phyloP scores from a whole-genome alignment of 192 early-diverging fungal genomes.

The Dissophora ornata region DNA sequence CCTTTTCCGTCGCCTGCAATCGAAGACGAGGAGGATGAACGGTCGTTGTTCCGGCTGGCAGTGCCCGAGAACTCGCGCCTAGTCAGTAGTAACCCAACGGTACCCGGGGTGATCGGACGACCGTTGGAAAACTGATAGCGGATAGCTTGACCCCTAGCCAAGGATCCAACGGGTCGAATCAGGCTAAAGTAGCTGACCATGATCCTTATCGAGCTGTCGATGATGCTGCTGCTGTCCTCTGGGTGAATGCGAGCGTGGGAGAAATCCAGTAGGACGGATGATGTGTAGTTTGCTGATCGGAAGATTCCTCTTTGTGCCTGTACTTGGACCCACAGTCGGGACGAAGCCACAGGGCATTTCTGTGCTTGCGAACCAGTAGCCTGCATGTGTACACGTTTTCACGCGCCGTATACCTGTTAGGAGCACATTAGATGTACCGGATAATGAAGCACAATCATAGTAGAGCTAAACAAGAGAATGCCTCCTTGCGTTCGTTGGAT shows the following conservation, averaged over 20 bases:
- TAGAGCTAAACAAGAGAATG: too few species aligned
- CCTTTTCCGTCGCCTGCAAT: not conserved
- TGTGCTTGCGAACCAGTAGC: too few species aligned
- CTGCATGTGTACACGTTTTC: too few species aligned
- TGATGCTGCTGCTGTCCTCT: not conserved
- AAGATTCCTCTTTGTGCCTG: too few species aligned
- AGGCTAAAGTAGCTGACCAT: slow-evolving; percentile 25
- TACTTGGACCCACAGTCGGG: too few species aligned
- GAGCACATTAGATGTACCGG: too few species aligned
- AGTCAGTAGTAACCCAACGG: not conserved
- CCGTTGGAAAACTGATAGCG: slow-evolving; percentile 4
- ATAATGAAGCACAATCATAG: too few species aligned
- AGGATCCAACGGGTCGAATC: slow-evolving; percentile 24
- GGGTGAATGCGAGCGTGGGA: not conserved
- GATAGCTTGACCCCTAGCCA: not conserved
- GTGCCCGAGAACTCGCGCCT: slow-evolving; percentile 22
- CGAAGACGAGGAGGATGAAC: not conserved
- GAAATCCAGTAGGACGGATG: too few species aligned
- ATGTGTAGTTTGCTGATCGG: too few species aligned
- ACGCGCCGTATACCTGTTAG: too few species aligned
- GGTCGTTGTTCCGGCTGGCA: not conserved
- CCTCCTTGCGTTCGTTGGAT: too few species aligned
- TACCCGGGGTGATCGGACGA: not conserved
- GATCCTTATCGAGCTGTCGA: slow-evolving; percentile 7
- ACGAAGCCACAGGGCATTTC: too few species aligned